phyloP scores from a whole-genome alignment of 441 rosid species.

The Adansonia madagascariensis region DNA sequence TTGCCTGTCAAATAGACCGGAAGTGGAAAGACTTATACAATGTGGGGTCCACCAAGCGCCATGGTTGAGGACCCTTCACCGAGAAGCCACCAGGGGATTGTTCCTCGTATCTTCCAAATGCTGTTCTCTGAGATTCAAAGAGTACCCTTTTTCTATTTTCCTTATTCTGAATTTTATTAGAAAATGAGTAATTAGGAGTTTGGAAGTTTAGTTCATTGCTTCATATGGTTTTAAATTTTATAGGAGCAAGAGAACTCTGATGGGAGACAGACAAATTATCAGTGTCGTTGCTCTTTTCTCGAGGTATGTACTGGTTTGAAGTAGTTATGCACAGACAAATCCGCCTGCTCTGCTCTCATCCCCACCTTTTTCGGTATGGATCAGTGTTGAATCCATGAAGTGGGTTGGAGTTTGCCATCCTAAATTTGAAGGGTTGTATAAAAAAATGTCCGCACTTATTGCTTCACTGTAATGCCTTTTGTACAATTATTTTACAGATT shows the following conservation, averaged over 20 bases:
- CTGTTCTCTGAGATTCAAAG: slow-evolving; percentile 72
- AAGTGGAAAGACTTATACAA: slow-evolving; percentile 92
- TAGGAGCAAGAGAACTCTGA: slow-evolving; percentile 72
- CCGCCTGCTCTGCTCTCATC: no score
- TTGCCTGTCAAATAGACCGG: slow-evolving; percentile 58
- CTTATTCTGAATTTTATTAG: neutral
- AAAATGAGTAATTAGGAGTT: neutral
- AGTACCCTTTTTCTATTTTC: slow-evolving; percentile 47
- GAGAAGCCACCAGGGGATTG: slow-evolving; percentile 74
- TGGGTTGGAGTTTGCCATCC: neutral
- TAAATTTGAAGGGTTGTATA: neutral
- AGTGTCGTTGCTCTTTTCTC: slow-evolving; percentile 94
- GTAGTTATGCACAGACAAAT: neutral
- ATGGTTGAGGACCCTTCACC: slow-evolving; percentile 86
- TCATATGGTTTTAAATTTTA: slow-evolving; percentile 21
- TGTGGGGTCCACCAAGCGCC: slow-evolving; percentile 97
- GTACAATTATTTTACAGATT: slow-evolving; percentile 48
- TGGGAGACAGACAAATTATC: slow-evolving; percentile 74
- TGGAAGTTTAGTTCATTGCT: slow-evolving; percentile 15
- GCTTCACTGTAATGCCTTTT: slow-evolving; percentile 13
- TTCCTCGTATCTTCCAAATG: slow-evolving; percentile 82
- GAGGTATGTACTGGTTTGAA: slow-evolving; percentile 57
- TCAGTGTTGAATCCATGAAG: neutral
- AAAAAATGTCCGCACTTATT: neutral
- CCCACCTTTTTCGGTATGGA: neutral